These are phyloP conservation scores for Alternaria sp. DNA, from an alignment of 2,329 filamentous ascomycete genomes.

Conservation along the genomic window DNA sequence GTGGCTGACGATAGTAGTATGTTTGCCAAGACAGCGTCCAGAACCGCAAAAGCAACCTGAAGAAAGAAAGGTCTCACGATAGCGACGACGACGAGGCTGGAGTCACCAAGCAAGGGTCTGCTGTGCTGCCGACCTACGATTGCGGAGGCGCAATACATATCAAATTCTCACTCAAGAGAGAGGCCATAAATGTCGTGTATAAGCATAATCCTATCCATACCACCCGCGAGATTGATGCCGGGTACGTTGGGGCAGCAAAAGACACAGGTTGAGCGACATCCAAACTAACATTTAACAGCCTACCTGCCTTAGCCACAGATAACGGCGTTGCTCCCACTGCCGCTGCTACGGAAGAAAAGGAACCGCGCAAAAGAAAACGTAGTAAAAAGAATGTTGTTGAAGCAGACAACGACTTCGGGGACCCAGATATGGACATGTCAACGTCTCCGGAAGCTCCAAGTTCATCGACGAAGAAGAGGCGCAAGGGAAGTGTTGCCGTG, in stretches of 20 bases:
- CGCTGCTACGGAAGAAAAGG: constrained; percentile 11
- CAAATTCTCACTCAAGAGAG: constrained; percentile 44
- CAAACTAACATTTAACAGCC: neutral
- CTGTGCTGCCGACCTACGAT: constrained; percentile 32
- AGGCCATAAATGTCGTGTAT: constrained; percentile 45
- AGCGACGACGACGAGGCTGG: constrained; percentile 9
- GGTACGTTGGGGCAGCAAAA: constrained; percentile 22
- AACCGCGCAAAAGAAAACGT: constrained; percentile 25
- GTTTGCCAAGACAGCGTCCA: constrained; percentile 44
- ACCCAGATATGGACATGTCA: constrained; percentile 29
- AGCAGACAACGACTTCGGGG: constrained; percentile 13
- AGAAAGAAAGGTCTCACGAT: constrained; percentile 25
- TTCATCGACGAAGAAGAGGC: constrained; percentile 26
- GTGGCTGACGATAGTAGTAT: constrained; percentile 16
- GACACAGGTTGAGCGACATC: neutral
- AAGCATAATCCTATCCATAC: constrained; percentile 45
- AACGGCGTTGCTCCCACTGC: constrained; percentile 3
- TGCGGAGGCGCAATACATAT: constrained; percentile 44
- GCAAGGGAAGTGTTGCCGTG: constrained; percentile 21
- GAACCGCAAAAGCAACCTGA: constrained; percentile 36
- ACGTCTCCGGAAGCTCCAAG: constrained; percentile 26
- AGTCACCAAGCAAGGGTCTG: constrained; percentile 2
- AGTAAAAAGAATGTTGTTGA: constrained; percentile 23
- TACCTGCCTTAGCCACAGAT: constrained; percentile 8
- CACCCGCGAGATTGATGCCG: constrained; percentile 9